phyloP scores from a whole-genome alignment of 768 basidiomycete species.

The Exsudoporus frostii region DNA sequence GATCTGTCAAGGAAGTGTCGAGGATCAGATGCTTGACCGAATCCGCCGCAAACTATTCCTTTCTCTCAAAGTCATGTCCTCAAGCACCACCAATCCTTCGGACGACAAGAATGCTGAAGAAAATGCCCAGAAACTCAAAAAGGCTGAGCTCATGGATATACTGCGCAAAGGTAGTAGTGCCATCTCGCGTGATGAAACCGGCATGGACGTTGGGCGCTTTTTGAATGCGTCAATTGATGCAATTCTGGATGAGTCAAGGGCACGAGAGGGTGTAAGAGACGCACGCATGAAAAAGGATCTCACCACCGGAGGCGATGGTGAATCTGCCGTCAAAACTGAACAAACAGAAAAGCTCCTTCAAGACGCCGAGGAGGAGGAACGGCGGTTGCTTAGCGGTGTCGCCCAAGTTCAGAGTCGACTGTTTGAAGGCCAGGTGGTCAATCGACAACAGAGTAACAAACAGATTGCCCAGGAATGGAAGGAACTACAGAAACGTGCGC shows the following conservation, averaged over 20 bases:
- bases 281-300: constrained; percentile 45
- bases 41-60: constrained; percentile 69
- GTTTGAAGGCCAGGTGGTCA: constrained; percentile 51
- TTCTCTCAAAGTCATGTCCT: constrained; percentile 59
- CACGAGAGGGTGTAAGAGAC: constrained; percentile 41
- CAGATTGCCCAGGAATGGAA: constrained; percentile 48
- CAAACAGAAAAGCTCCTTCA: constrained; percentile 30
- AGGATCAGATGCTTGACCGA: constrained; percentile 73
- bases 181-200: constrained; percentile 37
- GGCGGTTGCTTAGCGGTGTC: constrained; percentile 47
- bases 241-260: constrained; percentile 45
- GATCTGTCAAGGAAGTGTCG: constrained; percentile 66
- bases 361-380: constrained; percentile 55
- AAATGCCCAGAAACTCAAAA: constrained; percentile 33
- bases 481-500: constrained; percentile 43
- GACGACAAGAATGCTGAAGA: constrained; percentile 23
- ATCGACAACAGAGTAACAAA: constrained; percentile 33
- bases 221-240: constrained; percentile 40
- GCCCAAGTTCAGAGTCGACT: constrained; percentile 56
- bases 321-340: constrained; percentile 13
- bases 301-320: constrained; percentile 10
- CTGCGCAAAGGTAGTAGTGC: constrained; percentile 58
- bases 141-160: constrained; percentile 51
- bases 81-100: constrained; percentile 26
- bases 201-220: constrained; percentile 44